Percentiles rank a stretch among this genome's conserved stretches.
These are phyloP conservation scores for Entrophospora sp. DNA, from an alignment of 192 early-diverging fungal genomes.

Conservation along the genomic window DNA sequence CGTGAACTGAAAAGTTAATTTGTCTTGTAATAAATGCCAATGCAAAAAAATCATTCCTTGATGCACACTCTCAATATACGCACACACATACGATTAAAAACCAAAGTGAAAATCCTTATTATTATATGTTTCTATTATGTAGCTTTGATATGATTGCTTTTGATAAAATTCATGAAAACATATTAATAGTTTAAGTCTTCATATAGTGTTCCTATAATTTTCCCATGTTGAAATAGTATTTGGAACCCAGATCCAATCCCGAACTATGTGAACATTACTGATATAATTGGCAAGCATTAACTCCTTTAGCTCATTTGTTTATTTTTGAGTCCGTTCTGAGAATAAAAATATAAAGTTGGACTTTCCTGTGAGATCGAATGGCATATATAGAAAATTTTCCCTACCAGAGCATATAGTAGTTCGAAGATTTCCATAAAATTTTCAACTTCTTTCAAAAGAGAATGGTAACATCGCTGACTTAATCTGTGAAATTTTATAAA, in stretches of 20 bases:
- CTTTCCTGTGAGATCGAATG: not conserved
- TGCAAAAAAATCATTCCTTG: too few species aligned
- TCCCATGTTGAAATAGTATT: not conserved
- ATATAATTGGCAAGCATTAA: not conserved
- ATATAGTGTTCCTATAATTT: too few species aligned
- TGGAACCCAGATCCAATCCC: constrained; percentile 20
- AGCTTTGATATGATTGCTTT: too few species aligned
- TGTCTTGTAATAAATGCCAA: too few species aligned
- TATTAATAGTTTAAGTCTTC: too few species aligned
- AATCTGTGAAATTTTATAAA: constrained; percentile 13
- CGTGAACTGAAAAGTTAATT: too few species aligned
- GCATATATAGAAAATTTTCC: constrained; percentile 3
- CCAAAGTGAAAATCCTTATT: too few species aligned
- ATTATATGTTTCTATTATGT: too few species aligned
- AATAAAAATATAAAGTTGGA: constrained; percentile 11
- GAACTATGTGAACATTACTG: not conserved
- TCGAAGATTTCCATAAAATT: constrained; percentile 7
- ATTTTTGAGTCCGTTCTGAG: constrained; percentile 3
- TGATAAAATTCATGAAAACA: too few species aligned
- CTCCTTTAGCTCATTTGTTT: constrained; percentile 13
- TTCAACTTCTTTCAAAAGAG: constrained; percentile 11
- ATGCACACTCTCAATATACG: too few species aligned
- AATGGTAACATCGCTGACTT: not conserved
- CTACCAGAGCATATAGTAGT: constrained; percentile 16
- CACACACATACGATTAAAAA: too few species aligned